Percentiles rank a stretch among this genome's conserved stretches.
These are phyloP conservation scores for Boletus rubropictus DNA, from an alignment of 768 basidiomycete species.

Conservation along the genomic window DNA sequence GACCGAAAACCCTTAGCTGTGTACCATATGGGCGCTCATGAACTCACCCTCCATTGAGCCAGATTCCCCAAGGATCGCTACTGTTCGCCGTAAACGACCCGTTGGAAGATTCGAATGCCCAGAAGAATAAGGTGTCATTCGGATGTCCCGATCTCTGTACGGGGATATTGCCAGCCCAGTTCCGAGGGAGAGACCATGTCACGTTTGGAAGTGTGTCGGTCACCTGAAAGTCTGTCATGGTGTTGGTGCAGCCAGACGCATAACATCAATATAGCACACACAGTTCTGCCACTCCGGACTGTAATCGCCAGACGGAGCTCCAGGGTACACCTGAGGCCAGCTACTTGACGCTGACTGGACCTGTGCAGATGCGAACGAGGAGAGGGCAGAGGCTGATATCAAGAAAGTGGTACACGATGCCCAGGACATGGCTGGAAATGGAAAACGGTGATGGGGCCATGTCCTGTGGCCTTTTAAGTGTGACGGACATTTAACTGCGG, in stretches of 20 bases:
- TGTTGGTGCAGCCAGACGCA: neutral
- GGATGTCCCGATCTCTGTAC: conserved; percentile 56
- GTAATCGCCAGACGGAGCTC: conserved; percentile 41
- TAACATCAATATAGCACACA: conserved; percentile 25
- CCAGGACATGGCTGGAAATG: neutral
- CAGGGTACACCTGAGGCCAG: conserved; percentile 38
- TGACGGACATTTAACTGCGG: too few relatives aligned
- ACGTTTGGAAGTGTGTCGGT: conserved; percentile 53
- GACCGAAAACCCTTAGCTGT: conserved; percentile 29
- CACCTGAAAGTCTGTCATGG: conserved; percentile 50
- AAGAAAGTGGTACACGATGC: neutral
- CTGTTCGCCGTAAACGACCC: conserved; percentile 47
- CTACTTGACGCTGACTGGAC: conserved; percentile 4
- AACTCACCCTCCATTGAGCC: conserved; percentile 64
- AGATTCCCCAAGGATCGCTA: conserved; percentile 60
- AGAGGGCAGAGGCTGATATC: neutral
- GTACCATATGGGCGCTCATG: neutral
- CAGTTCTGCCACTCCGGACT: conserved; percentile 59
- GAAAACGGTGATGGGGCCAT: too few relatives aligned
- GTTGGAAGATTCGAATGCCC: conserved; percentile 50
- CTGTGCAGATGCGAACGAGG: neutral
- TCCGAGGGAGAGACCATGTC: conserved; percentile 43
- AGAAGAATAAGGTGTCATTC: conserved; percentile 62
- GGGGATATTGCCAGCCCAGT: conserved; percentile 61
- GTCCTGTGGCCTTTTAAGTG: too few relatives aligned